Percentiles rank a stretch among this genome's conserved stretches.
These are phyloP conservation scores for Closterium sp. DNA, from an alignment of 139 green algal genomes.

Conservation along the genomic window DNA sequence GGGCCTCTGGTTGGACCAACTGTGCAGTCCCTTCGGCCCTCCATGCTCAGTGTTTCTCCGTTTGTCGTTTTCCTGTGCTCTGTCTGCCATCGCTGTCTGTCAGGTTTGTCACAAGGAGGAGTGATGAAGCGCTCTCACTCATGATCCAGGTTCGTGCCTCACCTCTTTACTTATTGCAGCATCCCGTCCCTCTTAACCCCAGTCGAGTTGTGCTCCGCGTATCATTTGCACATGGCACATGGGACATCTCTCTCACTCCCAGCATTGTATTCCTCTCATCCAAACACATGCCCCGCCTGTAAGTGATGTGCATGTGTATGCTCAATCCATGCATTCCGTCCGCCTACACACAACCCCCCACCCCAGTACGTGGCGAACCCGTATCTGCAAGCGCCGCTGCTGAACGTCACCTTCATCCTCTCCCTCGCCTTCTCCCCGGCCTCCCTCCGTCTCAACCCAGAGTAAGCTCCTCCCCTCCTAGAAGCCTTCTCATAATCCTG, in stretches of 20 bases:
- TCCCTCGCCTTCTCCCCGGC: constrained; percentile 28
- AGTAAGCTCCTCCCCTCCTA: not conserved
- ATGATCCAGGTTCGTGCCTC: constrained; percentile 29
- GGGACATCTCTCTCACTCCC: too few species aligned
- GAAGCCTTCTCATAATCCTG: too few species aligned
- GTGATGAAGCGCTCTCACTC: constrained; percentile 27
- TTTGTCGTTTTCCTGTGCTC: not conserved
- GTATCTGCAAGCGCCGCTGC: not conserved
- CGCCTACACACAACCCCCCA: too few species aligned
- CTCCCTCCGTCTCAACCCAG: constrained; percentile 16
- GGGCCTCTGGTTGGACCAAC: too few species aligned
- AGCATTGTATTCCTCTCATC: not conserved
- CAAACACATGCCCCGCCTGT: not conserved
- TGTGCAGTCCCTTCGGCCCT: not conserved
- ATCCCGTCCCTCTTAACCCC: too few species aligned
- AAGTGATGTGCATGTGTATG: too few species aligned
- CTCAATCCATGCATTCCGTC: too few species aligned
- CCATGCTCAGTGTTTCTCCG: not conserved
- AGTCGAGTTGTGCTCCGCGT: too few species aligned
- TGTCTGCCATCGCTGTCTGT: not conserved
- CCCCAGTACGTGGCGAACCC: constrained; percentile 36
- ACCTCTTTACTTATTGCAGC: not conserved
- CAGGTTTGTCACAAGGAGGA: constrained; percentile 19
- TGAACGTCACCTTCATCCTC: constrained; percentile 27
- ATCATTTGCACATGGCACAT: too few species aligned